These are phyloP conservation scores for Dryadomyces quercus-mongolicae DNA, from an alignment of 2,329 filamentous ascomycete species.

Conservation along the genomic window DNA sequence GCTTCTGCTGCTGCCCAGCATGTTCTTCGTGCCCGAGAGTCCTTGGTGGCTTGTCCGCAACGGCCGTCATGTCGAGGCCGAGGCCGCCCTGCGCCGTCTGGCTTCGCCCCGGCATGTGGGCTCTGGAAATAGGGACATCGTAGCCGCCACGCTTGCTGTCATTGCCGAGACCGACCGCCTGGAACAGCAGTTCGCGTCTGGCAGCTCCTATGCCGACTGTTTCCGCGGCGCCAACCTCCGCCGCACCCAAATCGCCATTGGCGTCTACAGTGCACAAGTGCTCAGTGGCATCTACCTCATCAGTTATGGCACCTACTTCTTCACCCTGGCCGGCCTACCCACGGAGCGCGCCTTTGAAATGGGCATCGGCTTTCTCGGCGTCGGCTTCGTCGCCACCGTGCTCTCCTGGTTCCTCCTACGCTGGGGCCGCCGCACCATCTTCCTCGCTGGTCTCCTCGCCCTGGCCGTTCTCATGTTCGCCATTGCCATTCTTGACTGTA, in stretches of 20 bases:
- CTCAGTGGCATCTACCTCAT: conserved; percentile 35
- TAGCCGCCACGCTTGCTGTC: conserved; percentile 36
- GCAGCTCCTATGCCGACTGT: conserved; percentile 38
- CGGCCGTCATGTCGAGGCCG: conserved; percentile 27
- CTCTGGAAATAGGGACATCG: conserved; percentile 1
- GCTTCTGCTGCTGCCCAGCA: conserved; percentile 28
- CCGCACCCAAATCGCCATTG: conserved; percentile 42
- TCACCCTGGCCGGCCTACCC: conserved; percentile 19
- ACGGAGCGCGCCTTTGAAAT: conserved; percentile 12
- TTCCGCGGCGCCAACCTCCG: conserved; percentile 36
- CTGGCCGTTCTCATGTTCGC: conserved; percentile 33
- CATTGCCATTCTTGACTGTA: conserved; percentile 33
- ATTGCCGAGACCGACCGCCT: conserved; percentile 47
- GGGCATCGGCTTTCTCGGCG: conserved; percentile 4
- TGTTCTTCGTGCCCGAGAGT: conserved; percentile 35
- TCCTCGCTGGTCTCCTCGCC: conserved; percentile 31
- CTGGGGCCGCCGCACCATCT: conserved; percentile 31
- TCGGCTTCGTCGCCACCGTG: conserved; percentile 12
- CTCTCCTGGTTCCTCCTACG: conserved; percentile 16
- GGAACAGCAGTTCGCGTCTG: conserved; percentile 37
- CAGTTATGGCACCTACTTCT: conserved; percentile 19
- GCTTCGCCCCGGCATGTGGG: conserved; percentile 19
- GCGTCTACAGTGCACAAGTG: conserved; percentile 54
- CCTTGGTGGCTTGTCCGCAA: conserved; percentile 38
- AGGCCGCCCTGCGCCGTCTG: conserved; percentile 26